Evolutionary conservation across 352 stramenopile species (phyloP).

Genomic region (Phytopythium kandeliae): DNA sequence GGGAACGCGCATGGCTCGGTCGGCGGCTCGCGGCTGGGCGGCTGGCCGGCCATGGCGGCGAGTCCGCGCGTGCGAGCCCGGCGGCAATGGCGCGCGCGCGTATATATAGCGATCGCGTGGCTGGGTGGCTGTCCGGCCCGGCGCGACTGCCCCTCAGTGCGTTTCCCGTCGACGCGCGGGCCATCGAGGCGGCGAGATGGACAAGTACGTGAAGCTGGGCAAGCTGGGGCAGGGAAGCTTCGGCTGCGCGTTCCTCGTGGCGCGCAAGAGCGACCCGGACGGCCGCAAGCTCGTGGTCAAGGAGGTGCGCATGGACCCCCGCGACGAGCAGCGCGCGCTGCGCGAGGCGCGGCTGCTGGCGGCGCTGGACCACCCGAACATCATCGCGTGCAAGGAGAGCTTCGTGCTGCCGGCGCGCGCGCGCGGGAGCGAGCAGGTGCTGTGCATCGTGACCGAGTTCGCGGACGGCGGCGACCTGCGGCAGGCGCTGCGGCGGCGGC

Average conservation of each 20-base stretch:
- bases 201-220: constrained; percentile 71
- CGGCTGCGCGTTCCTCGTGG: constrained; percentile 55
- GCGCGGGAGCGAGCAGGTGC: constrained; percentile 17
- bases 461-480: constrained; percentile 72
- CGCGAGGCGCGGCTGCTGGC: constrained; percentile 64
- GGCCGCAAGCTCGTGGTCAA: constrained; percentile 66
- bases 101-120: neutral
- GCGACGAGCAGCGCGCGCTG: constrained; percentile 47
- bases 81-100: neutral
- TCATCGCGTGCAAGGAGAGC: constrained; percentile 76
- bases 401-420: constrained; percentile 32
- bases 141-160: neutral
- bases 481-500: constrained; percentile 35
- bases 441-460: constrained; percentile 86
- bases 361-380: constrained; percentile 77
- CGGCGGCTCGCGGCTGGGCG: too few relatives aligned
- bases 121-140: too few relatives aligned
- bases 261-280: constrained; percentile 24
- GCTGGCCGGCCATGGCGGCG: too few relatives aligned
- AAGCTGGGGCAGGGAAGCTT: constrained; percentile 79
- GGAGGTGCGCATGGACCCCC: constrained; percentile 65
- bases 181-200: too few relatives aligned
- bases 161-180: neutral
- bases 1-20: constrained; percentile 21
- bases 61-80: too few relatives aligned